Percentiles rank a stretch among this genome's conserved stretches.
Evolutionary conservation across 176 grass and related monocot species (phyloP).

Genomic region (Oryza coarctata): DNA sequence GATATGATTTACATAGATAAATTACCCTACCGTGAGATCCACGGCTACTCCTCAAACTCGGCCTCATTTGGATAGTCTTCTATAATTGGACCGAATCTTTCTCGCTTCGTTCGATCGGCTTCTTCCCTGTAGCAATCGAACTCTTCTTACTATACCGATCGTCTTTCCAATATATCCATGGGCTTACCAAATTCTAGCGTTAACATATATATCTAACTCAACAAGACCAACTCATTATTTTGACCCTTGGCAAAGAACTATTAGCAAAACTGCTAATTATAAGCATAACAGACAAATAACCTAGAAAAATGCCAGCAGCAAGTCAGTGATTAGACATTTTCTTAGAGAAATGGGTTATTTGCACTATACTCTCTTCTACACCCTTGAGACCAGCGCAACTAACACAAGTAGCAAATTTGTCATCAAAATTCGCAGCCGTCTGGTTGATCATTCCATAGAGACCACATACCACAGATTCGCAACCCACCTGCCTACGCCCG

Average conservation of each 20-base stretch:
- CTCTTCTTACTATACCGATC: too few species aligned
- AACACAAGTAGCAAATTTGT: not conserved
- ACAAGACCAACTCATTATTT: not conserved
- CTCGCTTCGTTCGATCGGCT: too few species aligned
- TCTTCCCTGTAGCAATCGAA: too few species aligned
- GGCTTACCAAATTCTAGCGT: too few species aligned
- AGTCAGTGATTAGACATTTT: not conserved
- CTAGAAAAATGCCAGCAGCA: not conserved
- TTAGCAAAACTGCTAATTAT: not conserved
- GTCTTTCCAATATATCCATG: too few species aligned
- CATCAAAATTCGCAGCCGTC: not conserved
- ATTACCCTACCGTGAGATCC: too few species aligned
- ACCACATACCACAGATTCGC: not conserved
- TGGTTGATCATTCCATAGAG: not conserved
- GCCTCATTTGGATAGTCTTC: too few species aligned
- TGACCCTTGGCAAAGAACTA: not conserved
- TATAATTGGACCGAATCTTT: too few species aligned
- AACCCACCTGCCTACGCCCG: not conserved
- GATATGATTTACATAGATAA: too few species aligned
- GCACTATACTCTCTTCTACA: not conserved
- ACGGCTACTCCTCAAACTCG: too few species aligned
- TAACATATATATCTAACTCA: too few species aligned
- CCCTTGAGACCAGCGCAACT: not conserved
- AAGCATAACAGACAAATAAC: not conserved
- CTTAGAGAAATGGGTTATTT: not conserved